A percentile compares a stretch with the other conserved stretches of the same genome.
These are phyloP conservation scores for Jackrogersella minutella DNA, from an alignment of 495 filamentous ascomycete species.

Conservation along the genomic window DNA sequence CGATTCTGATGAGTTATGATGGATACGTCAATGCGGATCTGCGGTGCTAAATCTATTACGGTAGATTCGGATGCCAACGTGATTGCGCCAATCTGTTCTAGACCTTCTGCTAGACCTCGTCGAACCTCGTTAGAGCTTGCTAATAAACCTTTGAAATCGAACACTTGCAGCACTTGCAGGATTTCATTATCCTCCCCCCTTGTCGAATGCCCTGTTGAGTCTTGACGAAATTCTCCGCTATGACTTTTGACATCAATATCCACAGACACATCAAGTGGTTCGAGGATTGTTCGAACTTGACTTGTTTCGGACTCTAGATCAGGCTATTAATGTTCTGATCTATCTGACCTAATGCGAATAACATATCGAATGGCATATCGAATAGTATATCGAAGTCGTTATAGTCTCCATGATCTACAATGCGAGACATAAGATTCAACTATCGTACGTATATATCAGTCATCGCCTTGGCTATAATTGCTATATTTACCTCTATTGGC, in stretches of 20 bases:
- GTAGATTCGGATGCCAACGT: constrained; percentile 38
- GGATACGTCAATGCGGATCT: constrained; percentile 37
- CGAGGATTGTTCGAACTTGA: constrained; percentile 20
- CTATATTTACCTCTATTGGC: not conserved
- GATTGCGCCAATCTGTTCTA: constrained; percentile 43
- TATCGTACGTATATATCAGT: constrained; percentile 9
- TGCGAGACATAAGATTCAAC: constrained; percentile 8
- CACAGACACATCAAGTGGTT: not conserved
- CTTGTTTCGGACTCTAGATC: constrained; percentile 26
- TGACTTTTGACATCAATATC: constrained; percentile 12
- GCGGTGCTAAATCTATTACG: constrained; percentile 34
- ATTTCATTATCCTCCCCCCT: too few relatives aligned
- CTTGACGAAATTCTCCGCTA: constrained; percentile 32
- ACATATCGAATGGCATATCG: not conserved
- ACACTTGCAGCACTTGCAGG: too few relatives aligned
- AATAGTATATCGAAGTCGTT: constrained; percentile 3
- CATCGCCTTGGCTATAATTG: constrained; percentile 3
- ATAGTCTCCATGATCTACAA: constrained; percentile 17
- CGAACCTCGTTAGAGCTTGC: not conserved
- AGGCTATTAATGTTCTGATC: constrained; percentile 38
- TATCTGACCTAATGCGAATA: constrained; percentile 6
- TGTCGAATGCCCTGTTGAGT: too few relatives aligned
- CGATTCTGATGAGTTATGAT: constrained; percentile 18
- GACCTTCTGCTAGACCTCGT: constrained; percentile 28
- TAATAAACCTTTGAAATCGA: too few relatives aligned